These are phyloP conservation scores for Calocera cornea DNA, from an alignment of 768 basidiomycete species.

Conservation along the genomic window DNA sequence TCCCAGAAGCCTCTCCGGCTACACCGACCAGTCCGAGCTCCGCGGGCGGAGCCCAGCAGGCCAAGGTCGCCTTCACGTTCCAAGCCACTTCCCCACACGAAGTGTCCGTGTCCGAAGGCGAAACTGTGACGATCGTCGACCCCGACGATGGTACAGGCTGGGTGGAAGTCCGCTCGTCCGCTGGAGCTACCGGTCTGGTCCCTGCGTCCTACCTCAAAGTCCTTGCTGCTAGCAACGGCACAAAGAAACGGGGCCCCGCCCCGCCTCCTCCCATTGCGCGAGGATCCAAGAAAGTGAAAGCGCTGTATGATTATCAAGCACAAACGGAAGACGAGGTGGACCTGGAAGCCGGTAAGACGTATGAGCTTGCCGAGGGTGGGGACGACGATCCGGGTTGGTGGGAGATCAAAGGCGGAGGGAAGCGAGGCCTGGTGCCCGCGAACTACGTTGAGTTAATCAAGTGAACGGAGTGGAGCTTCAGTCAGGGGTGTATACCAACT, in stretches of 20 bases:
- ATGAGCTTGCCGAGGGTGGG: constrained; percentile 56
- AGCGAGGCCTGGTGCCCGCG: not conserved
- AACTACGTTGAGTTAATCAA: not conserved
- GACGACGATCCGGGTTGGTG: constrained; percentile 62
- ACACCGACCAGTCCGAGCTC: not conserved
- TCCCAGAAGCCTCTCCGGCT: not conserved
- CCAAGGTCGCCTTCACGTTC: not conserved
- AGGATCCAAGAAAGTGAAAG: constrained; percentile 38
- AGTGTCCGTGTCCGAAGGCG: constrained; percentile 38
- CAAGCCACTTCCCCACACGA: not conserved
- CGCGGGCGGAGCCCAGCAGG: not conserved
- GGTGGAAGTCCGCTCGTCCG: constrained; percentile 54
- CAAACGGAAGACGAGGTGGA: constrained; percentile 58
- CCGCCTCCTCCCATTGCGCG: constrained; percentile 16
- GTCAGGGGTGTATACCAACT: not conserved
- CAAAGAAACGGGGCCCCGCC: constrained; percentile 12
- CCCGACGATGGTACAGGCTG: constrained; percentile 78
- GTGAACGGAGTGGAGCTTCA: not conserved
- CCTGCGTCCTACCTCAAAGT: constrained; percentile 68
- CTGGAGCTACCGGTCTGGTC: constrained; percentile 55
- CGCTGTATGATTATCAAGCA: constrained; percentile 64
- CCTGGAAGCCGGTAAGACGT: constrained; percentile 44
- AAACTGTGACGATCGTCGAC: constrained; percentile 51
- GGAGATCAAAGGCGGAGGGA: constrained; percentile 18
- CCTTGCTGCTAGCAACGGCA: constrained; percentile 19